Evolutionary conservation across 2,329 filamentous ascomycete species (phyloP), one percentile per base, ranked within the genome.

Genomic region (Scleromitrula shiraiana): DNA sequence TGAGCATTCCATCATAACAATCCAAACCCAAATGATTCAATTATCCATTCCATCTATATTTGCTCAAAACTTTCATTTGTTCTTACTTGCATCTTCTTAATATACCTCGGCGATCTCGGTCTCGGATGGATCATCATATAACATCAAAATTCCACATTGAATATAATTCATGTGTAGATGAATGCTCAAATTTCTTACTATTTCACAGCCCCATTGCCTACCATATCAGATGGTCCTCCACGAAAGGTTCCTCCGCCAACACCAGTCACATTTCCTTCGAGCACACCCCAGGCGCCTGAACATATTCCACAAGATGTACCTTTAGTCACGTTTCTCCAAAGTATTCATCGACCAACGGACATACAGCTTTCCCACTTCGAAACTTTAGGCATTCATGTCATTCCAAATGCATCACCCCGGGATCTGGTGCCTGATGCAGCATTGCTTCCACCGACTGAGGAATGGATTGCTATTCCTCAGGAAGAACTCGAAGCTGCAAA

Each of bases 361-460:
- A 64, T 78, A 50, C 63, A 59, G 23, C 61, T 72, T 35, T 58
- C 68, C 33, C 73, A 80, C 51, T 74, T 83, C 46, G 69, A 74
- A 50, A 77, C 78, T 9, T 69, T 83, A 30, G 77, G 78, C 4
- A 67, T 80, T 26, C 71, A 79, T 56, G 66, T 82, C 55, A 71
- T 71, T 53, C 59, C 70, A 24, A 70, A 81, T 61, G 73, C 68
- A 22, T 57, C 68, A n/a, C 56, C 69, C 10, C 60, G 67, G 44
- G 67, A 76, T 15, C 60, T 83, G 37, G 63, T 83, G 45, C 79
- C 80, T 3, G 72, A 80, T 52, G 59, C 70, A 12, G 66, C 69
- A 10, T 74, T 64, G 49, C 66, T 80, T 24, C 79, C 79, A 2
- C 69, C 79, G 51, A 62, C 64, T 5, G 65, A 65, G 7, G 80